Evolutionary conservation across 106 monocot species (phyloP), one percentile per base, ranked within the genome.

Genomic region (Triglochin maritima): DNA sequence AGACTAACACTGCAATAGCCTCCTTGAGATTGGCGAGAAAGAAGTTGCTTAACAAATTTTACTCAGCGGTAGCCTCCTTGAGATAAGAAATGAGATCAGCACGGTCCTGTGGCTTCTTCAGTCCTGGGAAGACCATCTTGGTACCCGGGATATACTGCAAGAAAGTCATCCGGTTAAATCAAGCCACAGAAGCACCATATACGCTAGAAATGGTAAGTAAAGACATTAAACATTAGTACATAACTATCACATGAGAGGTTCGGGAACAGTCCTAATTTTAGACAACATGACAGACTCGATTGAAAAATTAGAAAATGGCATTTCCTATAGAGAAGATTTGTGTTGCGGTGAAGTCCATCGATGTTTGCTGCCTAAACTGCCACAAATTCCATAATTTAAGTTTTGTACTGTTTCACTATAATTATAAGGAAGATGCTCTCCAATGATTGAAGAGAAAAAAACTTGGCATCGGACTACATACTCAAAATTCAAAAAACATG

Each of bases 131-230:
- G 42, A 59, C 66, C 74, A 66, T 67, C 74, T 74, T 74, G 7
- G 74, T 74, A 49, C 73, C 73, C 42, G 74, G 74, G 50, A 74
- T 74, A 59, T 74, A 74, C 74, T 74, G 64, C 57, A 67, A 66
- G 5, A 5, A 4, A 54, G 16, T 15, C 10, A 14, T 5, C 16
- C 57, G 17, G 57, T 4, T 29, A 45, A 62, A 61, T 17, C 29
- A 14, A 61, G 60, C 60, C 9, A 17, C 17, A 61, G 60, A 9
- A 60, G 29, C 9, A 60, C 1, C 4, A 17, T 10, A 17, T 17
- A 61, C n/a, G 60, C 17, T 56, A 56, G 13, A 56, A 6, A n/a
- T 6, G 5, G 5, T 2, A 6, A 15, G 6, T 42, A 57, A 16
- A 15, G 15, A 17, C 15, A 57, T 57, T 15, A 57, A 57, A 15